Percentiles rank a stretch among this genome's conserved stretches.
Evolutionary conservation across 805 yeast genomes (phyloP).

Genomic region (Teunomyces panamensis): DNA sequence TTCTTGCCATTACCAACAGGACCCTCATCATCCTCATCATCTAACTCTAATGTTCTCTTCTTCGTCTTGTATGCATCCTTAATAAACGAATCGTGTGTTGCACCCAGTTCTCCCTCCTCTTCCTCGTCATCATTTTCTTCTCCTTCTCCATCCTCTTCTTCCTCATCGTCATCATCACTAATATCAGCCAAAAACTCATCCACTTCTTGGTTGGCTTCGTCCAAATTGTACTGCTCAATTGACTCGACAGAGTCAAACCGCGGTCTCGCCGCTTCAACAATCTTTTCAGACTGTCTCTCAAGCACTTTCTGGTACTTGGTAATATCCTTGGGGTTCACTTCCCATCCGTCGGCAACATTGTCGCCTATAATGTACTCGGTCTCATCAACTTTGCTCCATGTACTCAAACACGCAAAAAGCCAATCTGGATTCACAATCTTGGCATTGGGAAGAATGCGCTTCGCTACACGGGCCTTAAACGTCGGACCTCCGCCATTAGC

Average conservation of each 20-base stretch:
- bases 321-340: constrained; percentile 44
- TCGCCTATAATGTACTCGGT: constrained; percentile 53
- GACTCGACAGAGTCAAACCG: constrained; percentile 31
- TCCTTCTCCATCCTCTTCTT: constrained; percentile 12
- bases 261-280: constrained; percentile 24
- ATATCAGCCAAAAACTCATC: constrained; percentile 48
- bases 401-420: constrained; percentile 81
- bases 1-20: constrained; percentile 6
- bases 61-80: constrained; percentile 10
- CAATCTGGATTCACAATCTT: constrained; percentile 89
- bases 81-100: constrained; percentile 9
- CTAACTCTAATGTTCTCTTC: neutral
- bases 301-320: constrained; percentile 39
- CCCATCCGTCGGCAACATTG: constrained; percentile 44
- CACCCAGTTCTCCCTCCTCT: constrained; percentile 6
- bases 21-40: constrained; percentile 2
- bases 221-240: constrained; percentile 36
- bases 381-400: constrained; percentile 73
- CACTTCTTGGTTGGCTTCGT: constrained; percentile 43
- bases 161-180: constrained; percentile 28
- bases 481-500: constrained; percentile 52
- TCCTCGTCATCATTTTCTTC: constrained; percentile 16
- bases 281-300: constrained; percentile 17
- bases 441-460: constrained; percentile 54
- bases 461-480: constrained; percentile 79